A percentile compares a stretch with the other conserved stretches of the same genome.
Conservation (phyloP, 495 filamentous ascomycete genomes). For the Penicillium egyptiacum region DNA sequence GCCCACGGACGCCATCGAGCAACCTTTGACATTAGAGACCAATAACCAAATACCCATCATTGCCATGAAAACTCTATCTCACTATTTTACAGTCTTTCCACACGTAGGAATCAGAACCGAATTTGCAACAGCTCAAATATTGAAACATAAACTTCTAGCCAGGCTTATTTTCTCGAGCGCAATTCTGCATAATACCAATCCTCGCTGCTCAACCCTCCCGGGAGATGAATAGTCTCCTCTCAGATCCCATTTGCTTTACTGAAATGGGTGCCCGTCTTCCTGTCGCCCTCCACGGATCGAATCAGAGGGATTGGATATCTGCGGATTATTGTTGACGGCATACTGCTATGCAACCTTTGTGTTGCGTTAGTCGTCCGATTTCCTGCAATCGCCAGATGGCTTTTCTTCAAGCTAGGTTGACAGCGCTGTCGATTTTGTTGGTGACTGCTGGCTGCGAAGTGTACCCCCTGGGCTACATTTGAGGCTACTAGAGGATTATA, state of each 20-base stretch:
- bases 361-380: slow-evolving; percentile 24
- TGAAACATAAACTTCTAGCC: background rate
- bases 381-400: slow-evolving; percentile 24
- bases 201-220: slow-evolving; percentile 34
- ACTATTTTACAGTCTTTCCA: background rate
- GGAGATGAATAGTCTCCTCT: slow-evolving; percentile 27
- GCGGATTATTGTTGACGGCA: slow-evolving; percentile 17
- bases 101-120: background rate
- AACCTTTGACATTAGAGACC: background rate
- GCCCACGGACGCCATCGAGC: background rate
- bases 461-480: slow-evolving; percentile 1
- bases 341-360: slow-evolving; percentile 22
- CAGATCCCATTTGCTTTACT: slow-evolving; percentile 47
- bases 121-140: background rate
- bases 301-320: slow-evolving; percentile 42
- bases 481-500: slow-evolving; percentile 9
- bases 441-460: slow-evolving; percentile 22
- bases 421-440: slow-evolving; percentile 29
- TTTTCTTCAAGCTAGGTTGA: slow-evolving; percentile 44
- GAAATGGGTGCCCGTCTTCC: slow-evolving; percentile 41
- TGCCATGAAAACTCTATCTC: background rate
- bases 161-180: slow-evolving; percentile 13
- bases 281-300: slow-evolving; percentile 36
- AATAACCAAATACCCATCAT: slow-evolving; percentile 8
- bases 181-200: slow-evolving; percentile 37